These are phyloP conservation scores for Graphium sp. DNA, from an alignment of 2,329 filamentous ascomycete species.

Conservation along the genomic window DNA sequence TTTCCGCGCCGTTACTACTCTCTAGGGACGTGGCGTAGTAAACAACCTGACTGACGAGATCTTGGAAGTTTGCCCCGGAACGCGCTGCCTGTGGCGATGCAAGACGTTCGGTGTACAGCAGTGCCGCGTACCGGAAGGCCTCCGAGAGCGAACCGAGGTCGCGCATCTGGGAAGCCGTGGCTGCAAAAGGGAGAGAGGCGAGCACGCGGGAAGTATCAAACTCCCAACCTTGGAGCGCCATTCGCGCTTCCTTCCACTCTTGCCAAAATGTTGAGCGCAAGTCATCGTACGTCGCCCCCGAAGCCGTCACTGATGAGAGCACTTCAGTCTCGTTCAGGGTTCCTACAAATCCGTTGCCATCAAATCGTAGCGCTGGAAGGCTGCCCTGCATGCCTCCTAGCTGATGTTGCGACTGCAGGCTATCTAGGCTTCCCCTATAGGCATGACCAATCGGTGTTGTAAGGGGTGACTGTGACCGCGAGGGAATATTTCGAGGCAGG, in stretches of 20 bases:
- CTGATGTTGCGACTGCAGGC: conserved; percentile 11
- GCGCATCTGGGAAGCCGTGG: conserved; percentile 44
- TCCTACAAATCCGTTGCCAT: conserved; percentile 49
- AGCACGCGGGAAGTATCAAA: conserved; percentile 42
- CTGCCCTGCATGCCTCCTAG: conserved; percentile 10
- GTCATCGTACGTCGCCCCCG: conserved; percentile 34
- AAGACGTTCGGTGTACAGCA: conserved; percentile 80
- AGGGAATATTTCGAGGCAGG: conserved; percentile 8
- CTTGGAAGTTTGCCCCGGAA: conserved; percentile 62
- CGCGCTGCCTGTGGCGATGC: conserved; percentile 61
- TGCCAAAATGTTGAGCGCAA: conserved; percentile 56
- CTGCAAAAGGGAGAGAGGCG: conserved; percentile 28
- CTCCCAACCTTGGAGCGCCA: conserved; percentile 65
- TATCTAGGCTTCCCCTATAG: conserved; percentile 18
- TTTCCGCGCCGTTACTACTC: conserved; percentile 55
- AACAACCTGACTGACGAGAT: conserved; percentile 65
- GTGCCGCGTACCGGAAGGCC: conserved; percentile 74
- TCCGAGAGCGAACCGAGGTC: conserved; percentile 75
- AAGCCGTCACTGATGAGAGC: conserved; percentile 20
- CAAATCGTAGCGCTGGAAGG: conserved; percentile 39
- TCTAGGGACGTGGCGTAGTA: conserved; percentile 71
- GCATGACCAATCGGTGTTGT: conserved; percentile 22
- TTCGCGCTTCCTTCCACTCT: conserved; percentile 70
- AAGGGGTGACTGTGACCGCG: conserved; percentile 19
- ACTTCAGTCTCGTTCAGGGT: conserved; percentile 38